phyloP scores from a whole-genome alignment of 495 filamentous ascomycete genomes.

The Cercophora newfieldiana region DNA sequence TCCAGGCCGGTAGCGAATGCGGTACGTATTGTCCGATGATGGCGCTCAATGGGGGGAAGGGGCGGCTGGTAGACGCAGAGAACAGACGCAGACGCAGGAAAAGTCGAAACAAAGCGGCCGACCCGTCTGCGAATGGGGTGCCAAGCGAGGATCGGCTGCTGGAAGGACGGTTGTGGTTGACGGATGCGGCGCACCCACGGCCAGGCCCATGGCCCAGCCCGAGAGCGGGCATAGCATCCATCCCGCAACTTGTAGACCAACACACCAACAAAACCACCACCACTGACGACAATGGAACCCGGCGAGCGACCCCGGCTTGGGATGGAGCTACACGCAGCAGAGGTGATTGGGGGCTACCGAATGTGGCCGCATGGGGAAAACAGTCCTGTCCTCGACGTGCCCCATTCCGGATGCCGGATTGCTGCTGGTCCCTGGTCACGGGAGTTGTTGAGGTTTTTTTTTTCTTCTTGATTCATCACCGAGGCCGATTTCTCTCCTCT shows the following conservation, averaged over 20 bases:
- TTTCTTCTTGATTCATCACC: not conserved
- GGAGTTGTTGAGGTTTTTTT: slow-evolving; percentile 15
- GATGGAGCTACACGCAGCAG: not conserved
- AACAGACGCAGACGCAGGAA: not conserved
- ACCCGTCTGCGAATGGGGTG: not conserved
- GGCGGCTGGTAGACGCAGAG: slow-evolving; percentile 6
- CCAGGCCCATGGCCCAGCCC: slow-evolving; percentile 1
- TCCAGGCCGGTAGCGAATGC: not conserved
- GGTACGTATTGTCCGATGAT: not conserved
- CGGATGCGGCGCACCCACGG: slow-evolving; percentile 19
- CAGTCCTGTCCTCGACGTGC: slow-evolving; percentile 8
- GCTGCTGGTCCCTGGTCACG: slow-evolving; percentile 6
- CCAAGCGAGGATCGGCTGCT: slow-evolving; percentile 22
- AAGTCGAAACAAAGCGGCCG: slow-evolving; percentile 15
- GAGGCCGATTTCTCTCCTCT: not conserved
- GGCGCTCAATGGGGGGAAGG: slow-evolving; percentile 7
- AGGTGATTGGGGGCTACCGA: slow-evolving; percentile 14
- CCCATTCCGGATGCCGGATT: slow-evolving; percentile 6
- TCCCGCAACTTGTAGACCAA: not conserved
- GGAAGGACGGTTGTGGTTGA: slow-evolving; percentile 14
- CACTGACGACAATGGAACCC: not conserved
- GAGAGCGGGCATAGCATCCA: slow-evolving; percentile 10
- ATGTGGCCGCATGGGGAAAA: slow-evolving; percentile 25
- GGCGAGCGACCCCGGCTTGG: slow-evolving; percentile 15
- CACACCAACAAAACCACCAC: too few relatives aligned